Base-by-base conservation (phyloP, 148 eudicot species). In the Chenopodium berlandieri region DNA sequence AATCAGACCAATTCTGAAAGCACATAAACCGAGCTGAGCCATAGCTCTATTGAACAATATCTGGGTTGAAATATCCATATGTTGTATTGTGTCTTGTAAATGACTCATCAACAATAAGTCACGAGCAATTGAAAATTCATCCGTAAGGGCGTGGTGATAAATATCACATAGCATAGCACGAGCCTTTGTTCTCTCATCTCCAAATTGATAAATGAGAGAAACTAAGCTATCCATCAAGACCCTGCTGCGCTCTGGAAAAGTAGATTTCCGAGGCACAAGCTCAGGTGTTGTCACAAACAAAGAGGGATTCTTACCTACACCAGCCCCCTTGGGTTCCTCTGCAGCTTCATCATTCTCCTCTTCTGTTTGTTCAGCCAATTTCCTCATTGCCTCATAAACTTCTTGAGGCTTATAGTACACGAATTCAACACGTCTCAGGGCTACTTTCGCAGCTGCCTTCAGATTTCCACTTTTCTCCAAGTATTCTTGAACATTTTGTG, bases 161-260 rank as follows among this genome's bases (percentile, higher is more conserved):
- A 94, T 93, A 72, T 94, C 98, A 86, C 97, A 94, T 8, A 94
- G 92, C 98, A 94, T 91, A 30, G 98, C 98, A 75, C 98, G 91
- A 63, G 98, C 98, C 87, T 94, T 94, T 12, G 97, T 94, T 37
- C 95, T 85, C 83, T 94, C 98, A 87, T 94, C 97, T 34, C 98
- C 98, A 78, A 78, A 85, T 83, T 88, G 89, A 85, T 94, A 94
- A 65, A 94, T 94, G 46, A 90, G 91, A 12, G 98, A 93, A 80
- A 94, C 97, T 27, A 94, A 86, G 34, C 81, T 87, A 81, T 94
- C 98, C 98, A 93, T 91, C 90, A 94, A 83, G 40, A 84, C 82
- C 86, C 98, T 87, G 83, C 97, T 89, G 81, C 79, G 90, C 69
- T 91, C 92, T 2, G 94, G 91, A 83, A 94, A 94, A 6, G 88